Evolutionary conservation across 148 eudicot species (phyloP), one percentile per base, ranked within the genome.

Genomic region (Cornus controversa): DNA sequence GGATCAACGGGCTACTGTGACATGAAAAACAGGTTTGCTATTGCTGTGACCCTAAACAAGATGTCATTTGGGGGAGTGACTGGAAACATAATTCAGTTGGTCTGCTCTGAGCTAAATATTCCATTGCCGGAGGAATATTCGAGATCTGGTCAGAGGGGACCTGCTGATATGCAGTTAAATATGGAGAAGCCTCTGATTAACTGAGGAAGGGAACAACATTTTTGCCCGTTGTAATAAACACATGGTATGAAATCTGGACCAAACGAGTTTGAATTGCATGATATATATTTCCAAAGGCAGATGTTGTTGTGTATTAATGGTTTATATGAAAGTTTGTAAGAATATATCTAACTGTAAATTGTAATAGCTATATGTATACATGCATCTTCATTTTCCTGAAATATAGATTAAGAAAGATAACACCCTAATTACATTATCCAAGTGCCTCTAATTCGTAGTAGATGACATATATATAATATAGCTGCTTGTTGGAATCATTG

Each of bases 1-100:
- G 99, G 99, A 73, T 96, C 99, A 6, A 91, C 94, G 3, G 99
- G 97, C 15, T 90, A 80, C 62, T 93, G 99, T 83, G 92, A 96
- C 83, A 83, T 84, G 18, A 79, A 81, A 25, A 85, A 91, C 83
- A 88, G 88, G 78, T 96, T 96, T 83, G 84, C 99, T 29, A 90
- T 96, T 62, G 89, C 98, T 31, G 85, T 96, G 73, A 96, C 99
- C 8, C 73, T 93, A 23, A 96, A 96, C 75, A 96, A 96, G 70
- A 86, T 93, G 94, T 91, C 96, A 22, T 82, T 91, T 66, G 99
- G 98, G 70, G 80, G 74, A 34, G 93, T 85, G 67, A 96, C 98
- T n/a, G 92, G 90, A 34, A 83, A 85, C 57, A 84, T 96, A 24
- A 82, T 90, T 60, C 79, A 89, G 73, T 83, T 96, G 31, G 91